Base-by-base conservation (phyloP, 2,329 filamentous ascomycete genomes). In the Fusarium hainanense region DNA sequence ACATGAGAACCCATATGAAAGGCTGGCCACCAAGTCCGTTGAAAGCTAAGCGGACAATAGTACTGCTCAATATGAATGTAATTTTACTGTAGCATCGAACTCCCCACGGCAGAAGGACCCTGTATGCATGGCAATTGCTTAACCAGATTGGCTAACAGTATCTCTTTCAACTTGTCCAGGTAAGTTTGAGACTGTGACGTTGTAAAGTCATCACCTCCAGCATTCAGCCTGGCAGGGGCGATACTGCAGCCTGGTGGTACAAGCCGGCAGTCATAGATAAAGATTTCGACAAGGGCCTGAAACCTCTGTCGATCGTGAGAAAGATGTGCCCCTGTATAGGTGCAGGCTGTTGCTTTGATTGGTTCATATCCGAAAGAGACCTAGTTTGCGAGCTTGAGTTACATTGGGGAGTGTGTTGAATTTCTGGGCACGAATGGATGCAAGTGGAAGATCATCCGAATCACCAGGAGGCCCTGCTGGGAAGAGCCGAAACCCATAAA, bases 341-440 rank as follows among this genome's bases (percentile, higher is more conserved):
- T 43, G 32, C 30, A 43, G 16, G 20, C 20, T 14, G 28, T 27
- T 32, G n/a, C 23, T 40, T 43, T 41, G 59, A 63, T 50, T 46
- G 41, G 57, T 30, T 25, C 20, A 25, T 41, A 40, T 42, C 50
- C 46, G 51, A 55, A 68, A 66, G 23, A 27, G 46, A 37, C 56
- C 63, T 67, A 67, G 63, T 42, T 67, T 67, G 64, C 51, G 51
- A 70, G 66, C 48, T 54, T 60, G 37, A 34, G 37, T 56, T 28
- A 46, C 48, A 54, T 42, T 67, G 34, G 32, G 54, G 32, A 40
- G 42, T 67, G 52, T 37, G 44, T 63, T 43, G 41, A 48, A 41
- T 37, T 63, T 51, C 14, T 43, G 52, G 54, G 46, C 34, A 54
- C 47, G 46, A 54, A 68, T 50, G 46, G 54, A 70, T 51, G 46